A percentile compares a stretch with the other conserved stretches of the same genome.
Conservation (phyloP, 1,284 basidiomycete species). For the Puccinia novopanici region DNA sequence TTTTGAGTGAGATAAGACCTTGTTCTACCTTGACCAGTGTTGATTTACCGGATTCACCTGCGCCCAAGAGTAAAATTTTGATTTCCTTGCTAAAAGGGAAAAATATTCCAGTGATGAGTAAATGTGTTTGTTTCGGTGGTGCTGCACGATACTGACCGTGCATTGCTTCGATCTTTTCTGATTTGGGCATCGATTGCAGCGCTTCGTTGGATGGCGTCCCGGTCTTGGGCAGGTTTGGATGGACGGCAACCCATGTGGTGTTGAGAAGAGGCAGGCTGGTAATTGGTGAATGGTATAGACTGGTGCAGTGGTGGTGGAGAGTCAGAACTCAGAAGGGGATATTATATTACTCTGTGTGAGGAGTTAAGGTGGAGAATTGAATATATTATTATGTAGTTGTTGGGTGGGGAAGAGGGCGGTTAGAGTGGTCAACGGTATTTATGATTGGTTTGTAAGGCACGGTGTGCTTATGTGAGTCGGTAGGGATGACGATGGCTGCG, state of each 20-base stretch:
- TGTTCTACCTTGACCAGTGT: constrained; percentile 59
- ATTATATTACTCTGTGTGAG: not conserved
- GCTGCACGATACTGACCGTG: constrained; percentile 17
- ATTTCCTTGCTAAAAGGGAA: constrained; percentile 25
- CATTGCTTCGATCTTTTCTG: constrained; percentile 46
- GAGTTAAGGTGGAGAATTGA: too few relatives aligned
- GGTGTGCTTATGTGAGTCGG: not conserved
- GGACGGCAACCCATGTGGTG: constrained; percentile 35
- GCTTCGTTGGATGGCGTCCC: constrained; percentile 37
- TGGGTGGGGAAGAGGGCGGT: not conserved
- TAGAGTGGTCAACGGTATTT: not conserved
- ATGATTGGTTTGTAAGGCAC: not conserved
- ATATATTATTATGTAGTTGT: too few relatives aligned
- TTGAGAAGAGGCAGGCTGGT: too few relatives aligned
- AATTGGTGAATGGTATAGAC: too few relatives aligned
- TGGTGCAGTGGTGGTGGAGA: not conserved
- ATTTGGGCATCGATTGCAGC: constrained; percentile 45
- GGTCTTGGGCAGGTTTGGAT: constrained; percentile 24
- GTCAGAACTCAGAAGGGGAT: too few relatives aligned
- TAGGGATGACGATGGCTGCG: constrained; percentile 12
- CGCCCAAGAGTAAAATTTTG: constrained; percentile 58
- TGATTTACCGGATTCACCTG: constrained; percentile 58
- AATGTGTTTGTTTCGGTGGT: too few relatives aligned
- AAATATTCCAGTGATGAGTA: not conserved
- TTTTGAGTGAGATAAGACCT: too few relatives aligned